phyloP scores from a whole-genome alignment of 2,329 filamentous ascomycete genomes.

The Epichloe typhina region DNA sequence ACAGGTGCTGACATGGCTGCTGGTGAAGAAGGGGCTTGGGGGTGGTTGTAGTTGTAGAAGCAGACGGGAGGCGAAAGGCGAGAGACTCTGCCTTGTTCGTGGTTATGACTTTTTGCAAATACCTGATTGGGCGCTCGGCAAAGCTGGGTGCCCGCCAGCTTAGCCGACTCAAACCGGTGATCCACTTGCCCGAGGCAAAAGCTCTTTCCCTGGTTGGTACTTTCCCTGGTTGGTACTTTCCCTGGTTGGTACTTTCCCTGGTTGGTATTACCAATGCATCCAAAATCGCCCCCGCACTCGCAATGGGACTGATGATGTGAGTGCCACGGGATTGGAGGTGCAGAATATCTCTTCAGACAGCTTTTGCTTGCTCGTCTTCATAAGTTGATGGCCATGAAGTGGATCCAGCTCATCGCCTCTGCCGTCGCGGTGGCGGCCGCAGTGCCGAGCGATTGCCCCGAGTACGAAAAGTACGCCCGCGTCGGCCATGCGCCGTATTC shows the following conservation, averaged over 20 bases:
- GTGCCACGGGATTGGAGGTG: too few species aligned
- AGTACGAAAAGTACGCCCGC: constrained; percentile 22
- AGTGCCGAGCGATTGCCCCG: constrained; percentile 19
- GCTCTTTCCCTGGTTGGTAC: background rate
- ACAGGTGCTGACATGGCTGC: constrained; percentile 23
- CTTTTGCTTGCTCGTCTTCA: background rate
- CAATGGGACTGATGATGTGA: too few species aligned
- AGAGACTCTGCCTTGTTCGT: background rate
- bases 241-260: background rate
- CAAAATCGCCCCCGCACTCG: too few species aligned
- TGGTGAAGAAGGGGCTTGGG: background rate
- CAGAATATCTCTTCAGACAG: too few species aligned
- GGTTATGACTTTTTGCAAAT: constrained; percentile 3
- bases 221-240: background rate
- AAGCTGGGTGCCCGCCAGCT: background rate
- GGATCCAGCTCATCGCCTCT: constrained; percentile 18
- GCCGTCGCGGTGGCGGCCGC: constrained; percentile 12
- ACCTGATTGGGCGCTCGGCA: constrained; percentile 6
- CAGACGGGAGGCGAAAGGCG: background rate
- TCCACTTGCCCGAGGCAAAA: background rate
- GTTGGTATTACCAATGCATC: too few species aligned
- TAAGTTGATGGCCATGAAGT: background rate
- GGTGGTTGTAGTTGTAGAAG: background rate
- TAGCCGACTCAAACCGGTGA: background rate
- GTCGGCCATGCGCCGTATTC: constrained; percentile 55